Evolutionary conservation across 2,329 filamentous ascomycete genomes (phyloP), one percentile per base, ranked within the genome.

Genomic region (Claviceps digitariae): DNA sequence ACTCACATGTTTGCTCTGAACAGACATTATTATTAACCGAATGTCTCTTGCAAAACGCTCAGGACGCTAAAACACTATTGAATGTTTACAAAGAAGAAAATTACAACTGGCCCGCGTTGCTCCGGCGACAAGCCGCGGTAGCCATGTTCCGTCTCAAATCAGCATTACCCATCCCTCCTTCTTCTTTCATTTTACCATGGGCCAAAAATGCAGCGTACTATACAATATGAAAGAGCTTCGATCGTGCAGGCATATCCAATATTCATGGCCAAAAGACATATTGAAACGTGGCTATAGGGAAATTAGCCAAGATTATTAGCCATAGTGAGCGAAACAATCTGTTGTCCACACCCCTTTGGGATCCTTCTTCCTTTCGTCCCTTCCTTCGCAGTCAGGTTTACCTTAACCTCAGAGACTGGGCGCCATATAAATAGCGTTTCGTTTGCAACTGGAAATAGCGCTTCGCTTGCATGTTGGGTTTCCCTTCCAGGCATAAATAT

Each of bases 201-300:
- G n/a, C n/a, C 15, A 6, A 2, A n/a, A 38, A 38, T 38, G 6
- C 36, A 38, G 9, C 36, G 15, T n/a, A 5, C 15, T 38, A 6
- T 38, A 34, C 10, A 95, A 66, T 96, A 98, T 0, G 90, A 84
- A 64, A 95, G 77, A 31, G 83, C 81, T 1, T 75, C 67, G 0
- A 73, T 60, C 17, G 81, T 73, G 0, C 78, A 72, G 49, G 86
- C 81, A 61, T 88, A 98, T 3, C 76, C 74, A 65, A 98, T 98
- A 66, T 90, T 91, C 71, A n/a, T n/a, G n/a, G n/a, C n/a, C n/a
- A n/a, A n/a, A 95, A 97, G 0, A 96, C 73, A 59, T 97, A 89
- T 17, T 79, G 71, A 66, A 94, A 96, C 0, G 94, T 67, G 4
- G 78, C 75, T 43, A 94, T 69, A 0, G 87, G 95, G 64, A 93